Conservation (phyloP, 441 rosid genomes). For the Cnidoscolus chayamansa region DNA sequence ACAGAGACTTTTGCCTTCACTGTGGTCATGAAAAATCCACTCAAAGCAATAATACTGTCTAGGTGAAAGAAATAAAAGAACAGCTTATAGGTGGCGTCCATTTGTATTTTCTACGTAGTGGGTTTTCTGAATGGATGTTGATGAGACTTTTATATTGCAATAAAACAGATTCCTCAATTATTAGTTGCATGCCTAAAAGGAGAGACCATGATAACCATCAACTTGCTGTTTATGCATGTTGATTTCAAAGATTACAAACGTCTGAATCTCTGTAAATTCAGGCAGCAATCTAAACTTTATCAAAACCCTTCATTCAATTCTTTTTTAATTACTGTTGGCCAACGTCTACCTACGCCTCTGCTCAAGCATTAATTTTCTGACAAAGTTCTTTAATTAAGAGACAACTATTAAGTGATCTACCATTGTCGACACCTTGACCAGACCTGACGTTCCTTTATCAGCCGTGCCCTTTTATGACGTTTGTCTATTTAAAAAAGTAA, state of each 20-base stretch:
- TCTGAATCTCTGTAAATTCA: not conserved
- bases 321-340: not conserved
- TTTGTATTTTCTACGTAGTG: no score
- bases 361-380: not conserved
- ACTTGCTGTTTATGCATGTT: not conserved
- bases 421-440: no score
- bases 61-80: conserved; percentile 29
- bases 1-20: conserved; percentile 81
- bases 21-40: conserved; percentile 82
- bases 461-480: no score
- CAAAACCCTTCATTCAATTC: not conserved
- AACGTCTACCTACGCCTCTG: not conserved
- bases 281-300: no score
- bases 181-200: not conserved
- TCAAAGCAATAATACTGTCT: conserved; percentile 54
- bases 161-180: not conserved
- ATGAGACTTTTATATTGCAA: not conserved
- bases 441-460: no score
- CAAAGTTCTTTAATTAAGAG: not conserved
- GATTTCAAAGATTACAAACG: not conserved
- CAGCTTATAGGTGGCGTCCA: no score
- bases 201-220: not conserved
- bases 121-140: not conserved
- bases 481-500: no score
- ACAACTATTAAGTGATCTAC: no score